Conservation (phyloP, 495 filamentous ascomycete genomes). For the Cercophora newfieldiana region DNA sequence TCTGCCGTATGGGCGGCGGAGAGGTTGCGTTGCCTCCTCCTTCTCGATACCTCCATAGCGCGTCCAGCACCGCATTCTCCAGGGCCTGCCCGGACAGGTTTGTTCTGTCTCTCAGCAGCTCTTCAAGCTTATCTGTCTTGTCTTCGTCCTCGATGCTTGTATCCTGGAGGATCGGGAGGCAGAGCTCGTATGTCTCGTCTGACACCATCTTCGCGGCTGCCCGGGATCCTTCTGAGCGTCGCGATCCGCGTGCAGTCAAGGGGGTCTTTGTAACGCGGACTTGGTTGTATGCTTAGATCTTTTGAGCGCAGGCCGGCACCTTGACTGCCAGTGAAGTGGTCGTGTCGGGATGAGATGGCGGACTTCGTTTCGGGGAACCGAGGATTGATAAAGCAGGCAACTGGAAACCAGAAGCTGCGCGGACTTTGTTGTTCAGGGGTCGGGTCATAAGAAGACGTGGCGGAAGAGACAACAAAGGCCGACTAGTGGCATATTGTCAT, state of each 20-base stretch:
- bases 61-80: conserved; percentile 88
- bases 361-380: neutral
- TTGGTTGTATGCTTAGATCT: neutral
- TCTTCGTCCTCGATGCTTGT: conserved; percentile 86
- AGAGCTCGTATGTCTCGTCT: conserved; percentile 88
- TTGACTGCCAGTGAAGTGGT: neutral
- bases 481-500: conserved; percentile 40
- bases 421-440: conserved; percentile 3
- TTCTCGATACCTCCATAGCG: conserved; percentile 88
- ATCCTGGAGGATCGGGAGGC: conserved; percentile 85
- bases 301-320: neutral
- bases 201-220: conserved; percentile 67
- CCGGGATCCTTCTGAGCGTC: neutral
- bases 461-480: conserved; percentile 16
- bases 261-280: neutral
- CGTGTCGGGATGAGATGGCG: neutral
- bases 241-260: neutral
- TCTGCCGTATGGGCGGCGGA: conserved; percentile 78
- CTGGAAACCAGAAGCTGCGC: neutral
- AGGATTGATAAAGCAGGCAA: neutral
- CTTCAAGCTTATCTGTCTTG: conserved; percentile 88
- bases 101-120: conserved; percentile 77
- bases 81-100: conserved; percentile 72
- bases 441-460: conserved; percentile 15
- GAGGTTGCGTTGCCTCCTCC: conserved; percentile 72